phyloP scores from a whole-genome alignment of 495 filamentous ascomycete species.

The Penicillium verhagenii region DNA sequence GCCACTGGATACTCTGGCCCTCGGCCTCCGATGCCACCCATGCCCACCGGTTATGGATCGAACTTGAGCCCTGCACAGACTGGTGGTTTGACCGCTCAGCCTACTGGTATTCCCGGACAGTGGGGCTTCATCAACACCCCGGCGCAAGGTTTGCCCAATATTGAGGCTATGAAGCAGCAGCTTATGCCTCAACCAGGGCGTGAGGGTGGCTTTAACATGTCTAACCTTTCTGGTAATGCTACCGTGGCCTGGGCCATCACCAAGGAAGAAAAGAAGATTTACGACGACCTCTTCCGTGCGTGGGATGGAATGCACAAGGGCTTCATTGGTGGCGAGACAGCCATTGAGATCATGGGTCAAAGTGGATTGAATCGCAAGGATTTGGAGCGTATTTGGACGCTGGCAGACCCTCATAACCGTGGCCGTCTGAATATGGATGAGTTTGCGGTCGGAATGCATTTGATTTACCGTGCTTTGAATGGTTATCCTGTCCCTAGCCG shows the following conservation, averaged over 20 bases:
- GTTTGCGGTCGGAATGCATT: conserved; percentile 98
- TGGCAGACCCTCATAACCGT: conserved; percentile 90
- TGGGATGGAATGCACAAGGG: conserved; percentile 97
- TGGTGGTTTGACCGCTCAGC: conserved; percentile 73
- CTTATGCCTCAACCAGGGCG: conserved; percentile 98
- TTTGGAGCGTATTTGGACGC: conserved; percentile 90
- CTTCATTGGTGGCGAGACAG: conserved; percentile 87
- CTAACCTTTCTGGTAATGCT: conserved; percentile 87
- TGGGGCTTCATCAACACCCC: conserved; percentile 98
- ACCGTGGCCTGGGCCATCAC: conserved; percentile 98
- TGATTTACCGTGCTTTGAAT: conserved; percentile 96
- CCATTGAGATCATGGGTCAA: conserved; percentile 96
- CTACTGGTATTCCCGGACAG: conserved; percentile 94
- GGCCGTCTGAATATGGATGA: conserved; percentile 95
- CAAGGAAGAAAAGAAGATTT: conserved; percentile 97
- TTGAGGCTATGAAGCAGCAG: conserved; percentile 87
- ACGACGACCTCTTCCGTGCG: conserved; percentile 91
- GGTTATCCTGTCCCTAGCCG: conserved; percentile 92
- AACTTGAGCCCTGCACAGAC: conserved; percentile 65
- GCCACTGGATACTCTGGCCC: conserved; percentile 68
- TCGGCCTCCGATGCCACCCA: conserved; percentile 89
- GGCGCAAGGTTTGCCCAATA: conserved; percentile 84
- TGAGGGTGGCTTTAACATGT: conserved; percentile 87
- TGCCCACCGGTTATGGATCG: conserved; percentile 79
- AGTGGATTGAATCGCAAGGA: conserved; percentile 89